Evolutionary conservation across 352 stramenopile genomes (phyloP), one percentile per base, ranked within the genome.

Genomic region (Pilasporangium apinafurcum): DNA sequence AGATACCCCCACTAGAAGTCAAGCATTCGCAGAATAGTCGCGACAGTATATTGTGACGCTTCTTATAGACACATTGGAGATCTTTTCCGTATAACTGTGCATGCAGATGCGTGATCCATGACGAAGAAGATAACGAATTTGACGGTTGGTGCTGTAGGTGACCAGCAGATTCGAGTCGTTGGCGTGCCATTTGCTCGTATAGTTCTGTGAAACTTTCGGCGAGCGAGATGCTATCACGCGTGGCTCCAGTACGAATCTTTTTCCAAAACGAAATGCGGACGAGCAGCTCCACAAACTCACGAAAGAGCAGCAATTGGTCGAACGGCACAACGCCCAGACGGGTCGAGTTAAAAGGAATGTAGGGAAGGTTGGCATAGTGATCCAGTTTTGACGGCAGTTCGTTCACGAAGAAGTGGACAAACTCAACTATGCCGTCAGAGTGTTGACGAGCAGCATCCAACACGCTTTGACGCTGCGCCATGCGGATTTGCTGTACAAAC

Each of bases 271-370:
- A 65, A 9, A 83, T 51, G 8, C 73, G 67, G 20, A 86, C 64
- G n/a, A 86, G 63, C 20, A 86, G 42, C 45, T 86, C 73, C 5
- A 78, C 68, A 39, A 86, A 86, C 51, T 86, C 73, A 8, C 73
- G 65, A 27, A 59, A 83, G 0, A 83, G 51, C 5, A 86, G 17
- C 10, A 79, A 36, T 41, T 74, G 54, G 24, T 70, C 53, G 43
- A 52, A 57, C 13, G 56, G 58, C 8, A 75, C 51, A 28, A 75
- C 29, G 21, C 21, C 32, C 5, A 25, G 22, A 26, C 30, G 43
- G 39, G 20, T 73, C 43, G 7, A 70, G 44, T 14, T 47, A 45
- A 29, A 12, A 44, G 33, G 52, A 42, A 22, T 69, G 48, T 1
- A 53, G 13, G 1, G 60, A 46, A 8, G 58, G 38, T 38, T 45